Evolutionary conservation across 805 yeast species (phyloP).

Genomic region (Priceomyces melissophilus): DNA sequence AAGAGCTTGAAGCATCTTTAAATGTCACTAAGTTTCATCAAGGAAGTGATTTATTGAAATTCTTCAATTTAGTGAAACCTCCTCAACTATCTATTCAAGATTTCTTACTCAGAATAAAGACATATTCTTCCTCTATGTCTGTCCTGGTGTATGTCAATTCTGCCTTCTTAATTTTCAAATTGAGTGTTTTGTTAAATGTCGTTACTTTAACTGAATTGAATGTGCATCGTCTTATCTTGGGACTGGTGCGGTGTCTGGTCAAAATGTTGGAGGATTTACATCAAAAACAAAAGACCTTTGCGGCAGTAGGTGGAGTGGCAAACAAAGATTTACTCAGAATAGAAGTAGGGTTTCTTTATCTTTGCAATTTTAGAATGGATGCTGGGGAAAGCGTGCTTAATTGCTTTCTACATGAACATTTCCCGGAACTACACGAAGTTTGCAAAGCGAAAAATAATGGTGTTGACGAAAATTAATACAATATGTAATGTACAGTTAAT

Average conservation of each 20-base stretch:
- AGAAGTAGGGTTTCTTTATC: constrained; percentile 39
- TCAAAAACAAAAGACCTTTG: constrained; percentile 39
- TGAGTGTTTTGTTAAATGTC: constrained; percentile 29
- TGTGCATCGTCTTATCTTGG: constrained; percentile 38
- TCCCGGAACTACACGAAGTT: constrained; percentile 28
- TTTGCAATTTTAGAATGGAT: constrained; percentile 35
- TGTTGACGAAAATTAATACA: not conserved
- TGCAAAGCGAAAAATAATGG: constrained; percentile 1
- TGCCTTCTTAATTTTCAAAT: constrained; percentile 34
- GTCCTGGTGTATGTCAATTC: constrained; percentile 38
- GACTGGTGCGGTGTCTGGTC: constrained; percentile 40
- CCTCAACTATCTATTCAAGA: constrained; percentile 35
- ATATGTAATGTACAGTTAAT: too few relatives aligned
- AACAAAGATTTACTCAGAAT: constrained; percentile 33
- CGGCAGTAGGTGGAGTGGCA: constrained; percentile 42
- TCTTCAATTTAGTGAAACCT: constrained; percentile 30
- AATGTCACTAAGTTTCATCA: constrained; percentile 12
- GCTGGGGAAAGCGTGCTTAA: constrained; percentile 35
- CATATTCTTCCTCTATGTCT: constrained; percentile 38
- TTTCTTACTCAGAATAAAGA: constrained; percentile 34
- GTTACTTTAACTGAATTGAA: constrained; percentile 30
- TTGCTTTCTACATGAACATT: constrained; percentile 26
- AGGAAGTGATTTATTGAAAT: constrained; percentile 25
- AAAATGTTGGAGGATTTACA: constrained; percentile 40
- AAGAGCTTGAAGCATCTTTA: too few relatives aligned